A percentile compares a stretch with the other conserved stretches of the same genome.
phyloP scores from a whole-genome alignment of 768 basidiomycete genomes.

The Suillus luteus region DNA sequence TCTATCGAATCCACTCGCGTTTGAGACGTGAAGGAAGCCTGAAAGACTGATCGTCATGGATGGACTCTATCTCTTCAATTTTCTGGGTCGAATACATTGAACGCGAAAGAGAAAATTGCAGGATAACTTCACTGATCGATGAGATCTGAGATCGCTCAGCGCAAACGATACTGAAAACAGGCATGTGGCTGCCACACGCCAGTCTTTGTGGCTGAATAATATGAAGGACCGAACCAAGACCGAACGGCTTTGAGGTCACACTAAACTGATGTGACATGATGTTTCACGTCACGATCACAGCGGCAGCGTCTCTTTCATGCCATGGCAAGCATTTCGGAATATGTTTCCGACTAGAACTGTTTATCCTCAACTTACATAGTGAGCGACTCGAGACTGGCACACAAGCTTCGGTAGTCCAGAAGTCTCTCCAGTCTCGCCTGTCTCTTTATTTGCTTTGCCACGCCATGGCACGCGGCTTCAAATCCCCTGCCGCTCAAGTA shows the following conservation, averaged over 20 bases:
- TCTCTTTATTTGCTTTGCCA: not conserved
- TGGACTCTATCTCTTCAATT: not conserved
- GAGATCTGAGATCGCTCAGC: not conserved
- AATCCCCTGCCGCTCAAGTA: slow-evolving; percentile 37
- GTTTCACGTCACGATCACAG: not conserved
- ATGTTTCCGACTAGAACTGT: not conserved
- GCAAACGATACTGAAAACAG: not conserved
- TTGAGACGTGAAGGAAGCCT: not conserved
- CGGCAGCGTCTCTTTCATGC: not conserved
- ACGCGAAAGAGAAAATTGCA: not conserved
- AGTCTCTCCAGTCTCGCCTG: not conserved
- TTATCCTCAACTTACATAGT: not conserved
- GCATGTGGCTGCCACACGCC: too few species aligned
- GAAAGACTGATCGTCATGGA: not conserved
- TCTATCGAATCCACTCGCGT: not conserved
- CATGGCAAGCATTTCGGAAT: not conserved
- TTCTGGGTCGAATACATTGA: not conserved
- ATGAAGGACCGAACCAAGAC: too few species aligned
- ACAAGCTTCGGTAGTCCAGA: not conserved
- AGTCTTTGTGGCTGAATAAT: too few species aligned
- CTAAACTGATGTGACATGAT: not conserved
- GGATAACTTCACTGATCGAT: not conserved
- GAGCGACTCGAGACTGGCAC: not conserved
- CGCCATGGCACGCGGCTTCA: slow-evolving; percentile 42
- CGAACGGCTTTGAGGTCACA: not conserved